phyloP scores from a whole-genome alignment of 176 grass and related monocot genomes.

The Luzula sylvatica region DNA sequence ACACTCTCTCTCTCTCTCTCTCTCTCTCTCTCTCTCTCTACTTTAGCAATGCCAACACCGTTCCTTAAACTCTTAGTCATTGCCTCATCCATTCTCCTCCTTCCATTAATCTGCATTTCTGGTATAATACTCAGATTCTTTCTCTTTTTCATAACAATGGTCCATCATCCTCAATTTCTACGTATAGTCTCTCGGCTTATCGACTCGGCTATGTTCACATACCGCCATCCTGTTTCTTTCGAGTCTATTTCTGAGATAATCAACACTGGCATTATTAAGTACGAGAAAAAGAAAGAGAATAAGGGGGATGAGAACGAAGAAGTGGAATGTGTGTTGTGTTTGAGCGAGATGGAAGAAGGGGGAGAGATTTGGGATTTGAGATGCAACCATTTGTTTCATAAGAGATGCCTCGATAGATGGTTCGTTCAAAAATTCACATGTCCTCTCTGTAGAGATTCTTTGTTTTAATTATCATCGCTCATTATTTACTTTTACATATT shows the following conservation, averaged over 20 bases:
- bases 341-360: constrained; percentile 29
- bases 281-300: not conserved
- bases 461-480: too few relatives aligned
- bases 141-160: not conserved
- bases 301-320: not conserved
- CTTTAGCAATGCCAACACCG: not conserved
- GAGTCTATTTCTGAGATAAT: constrained; percentile 12
- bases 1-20: not conserved
- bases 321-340: constrained; percentile 28
- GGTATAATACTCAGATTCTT: not conserved
- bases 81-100: not conserved
- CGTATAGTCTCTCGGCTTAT: not conserved
- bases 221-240: not conserved
- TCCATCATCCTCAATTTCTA: not conserved
- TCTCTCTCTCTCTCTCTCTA: not conserved
- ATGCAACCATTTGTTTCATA: constrained; percentile 45
- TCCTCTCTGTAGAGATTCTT: constrained; percentile 13
- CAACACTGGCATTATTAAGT: not conserved
- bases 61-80: not conserved
- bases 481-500: too few relatives aligned
- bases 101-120: constrained; percentile 4
- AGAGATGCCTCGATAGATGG: constrained; percentile 34
- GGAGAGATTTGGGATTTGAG: constrained; percentile 35
- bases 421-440: constrained; percentile 6
- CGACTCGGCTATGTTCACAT: not conserved